Conservation (phyloP, 2,329 filamentous ascomycete species). For the Ambrosiella cleistominuta region DNA sequence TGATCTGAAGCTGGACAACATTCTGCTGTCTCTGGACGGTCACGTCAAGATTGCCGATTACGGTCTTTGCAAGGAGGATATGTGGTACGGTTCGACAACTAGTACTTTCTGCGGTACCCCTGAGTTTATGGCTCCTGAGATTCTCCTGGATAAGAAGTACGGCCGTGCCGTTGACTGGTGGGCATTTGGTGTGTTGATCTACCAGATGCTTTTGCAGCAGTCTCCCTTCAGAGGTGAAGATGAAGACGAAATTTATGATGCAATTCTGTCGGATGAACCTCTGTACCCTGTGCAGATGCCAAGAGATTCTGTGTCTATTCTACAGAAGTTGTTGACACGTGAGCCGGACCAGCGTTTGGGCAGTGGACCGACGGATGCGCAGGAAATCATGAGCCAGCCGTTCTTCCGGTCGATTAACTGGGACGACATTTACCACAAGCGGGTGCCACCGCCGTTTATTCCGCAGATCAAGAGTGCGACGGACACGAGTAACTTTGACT, state of each 20-base stretch:
- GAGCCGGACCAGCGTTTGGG: constrained; percentile 87
- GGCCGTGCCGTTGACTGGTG: constrained; percentile 97
- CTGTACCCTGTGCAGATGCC: constrained; percentile 99
- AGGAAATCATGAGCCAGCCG: constrained; percentile 96
- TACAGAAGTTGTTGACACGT: constrained; percentile 90
- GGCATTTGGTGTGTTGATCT: constrained; percentile 97
- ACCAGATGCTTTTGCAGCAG: constrained; percentile 98
- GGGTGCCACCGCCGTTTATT: constrained; percentile 72
- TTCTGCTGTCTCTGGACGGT: constrained; percentile 81
- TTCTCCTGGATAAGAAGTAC: constrained; percentile 95
- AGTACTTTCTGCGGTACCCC: constrained; percentile 99
- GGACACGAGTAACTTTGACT: constrained; percentile 99
- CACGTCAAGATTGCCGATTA: constrained; percentile 99
- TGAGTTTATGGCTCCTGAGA: constrained; percentile 99
- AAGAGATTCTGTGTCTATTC: constrained; percentile 86
- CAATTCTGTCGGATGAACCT: constrained; percentile 91
- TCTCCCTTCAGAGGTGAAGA: constrained; percentile 97
- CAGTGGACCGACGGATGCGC: constrained; percentile 87
- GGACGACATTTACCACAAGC: constrained; percentile 97
- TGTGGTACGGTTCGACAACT: constrained; percentile 96
- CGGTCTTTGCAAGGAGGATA: constrained; percentile 97
- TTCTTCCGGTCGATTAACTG: constrained; percentile 98
- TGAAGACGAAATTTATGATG: constrained; percentile 98
- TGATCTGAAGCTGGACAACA: constrained; percentile 86
- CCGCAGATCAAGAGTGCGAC: constrained; percentile 81